Base-by-base conservation (phyloP, 2,329 filamentous ascomycete genomes). In the Penicillium oxalicum region DNA sequence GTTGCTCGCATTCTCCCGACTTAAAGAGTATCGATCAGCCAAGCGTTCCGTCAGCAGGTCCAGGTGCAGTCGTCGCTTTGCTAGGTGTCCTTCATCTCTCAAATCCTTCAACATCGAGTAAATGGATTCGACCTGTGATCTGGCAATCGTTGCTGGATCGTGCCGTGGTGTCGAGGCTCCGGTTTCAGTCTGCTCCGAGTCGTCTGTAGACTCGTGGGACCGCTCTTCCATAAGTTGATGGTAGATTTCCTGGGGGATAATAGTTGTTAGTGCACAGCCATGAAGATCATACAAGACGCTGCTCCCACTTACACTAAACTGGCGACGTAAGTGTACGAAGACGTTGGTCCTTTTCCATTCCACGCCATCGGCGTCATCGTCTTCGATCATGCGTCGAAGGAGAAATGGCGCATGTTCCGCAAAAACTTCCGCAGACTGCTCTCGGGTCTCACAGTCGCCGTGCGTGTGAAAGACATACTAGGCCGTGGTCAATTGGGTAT, bases 341-440 rank as follows among this genome's bases (percentile, higher is more conserved):
- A 75, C 57, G 51, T 67, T 67, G 7, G 71, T 73, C 33, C 66
- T 65, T 6, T 63, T 62, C 74, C 74, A 76, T 44, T 73, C 62
- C 33, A 75, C 60, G 40, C 64, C 65, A 55, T 75, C 72, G 34
- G 24, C 28, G 50, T 70, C 72, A 48, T 69, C 66, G 3, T 68
- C 71, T 51, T 71, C 69, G 13, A 74, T 56, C 74, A 76, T 76
- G 37, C 72, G 69, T 18, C 64, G 68, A 11, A 76, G 64, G n/a
- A 76, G 58, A 51, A 76, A 76, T 34, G 60, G 54, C 45, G 69
- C 68, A 50, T 76, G 71, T 48, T 70, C 70, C 46, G 72, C 63
- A 44, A 76, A 73, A 2, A 70, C 68, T 47, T 74, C 73, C 25
- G 67, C 68, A n/a, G 72, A 71, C 44, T 75, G 72, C 38, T 75